Evolutionary conservation across 2,329 filamentous ascomycete species (phyloP).

Genomic region (Chaetomium strumarium): DNA sequence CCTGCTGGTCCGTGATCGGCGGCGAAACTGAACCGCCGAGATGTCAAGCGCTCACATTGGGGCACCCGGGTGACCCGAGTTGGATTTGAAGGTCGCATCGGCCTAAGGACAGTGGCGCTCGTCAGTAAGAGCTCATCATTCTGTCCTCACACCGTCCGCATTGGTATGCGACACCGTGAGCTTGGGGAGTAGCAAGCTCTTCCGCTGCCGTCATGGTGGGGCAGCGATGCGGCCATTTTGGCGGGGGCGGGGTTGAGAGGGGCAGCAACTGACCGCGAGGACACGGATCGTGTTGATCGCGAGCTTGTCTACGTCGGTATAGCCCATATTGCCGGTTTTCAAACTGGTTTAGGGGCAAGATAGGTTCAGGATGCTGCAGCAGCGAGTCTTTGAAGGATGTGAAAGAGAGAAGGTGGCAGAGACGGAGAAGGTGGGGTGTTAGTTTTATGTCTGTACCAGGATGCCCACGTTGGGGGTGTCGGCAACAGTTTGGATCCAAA

Average conservation of each 20-base stretch:
- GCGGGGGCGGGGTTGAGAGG: slow-evolving; percentile 22
- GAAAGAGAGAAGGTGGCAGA: slow-evolving; percentile 19
- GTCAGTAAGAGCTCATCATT: slow-evolving; percentile 23
- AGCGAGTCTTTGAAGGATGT: slow-evolving; percentile 13
- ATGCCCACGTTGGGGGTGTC: slow-evolving; percentile 16
- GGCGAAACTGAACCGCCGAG: neutral
- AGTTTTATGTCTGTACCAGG: slow-evolving; percentile 21
- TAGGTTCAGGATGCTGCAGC: slow-evolving; percentile 7
- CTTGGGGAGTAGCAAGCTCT: neutral
- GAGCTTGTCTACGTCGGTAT: slow-evolving; percentile 78
- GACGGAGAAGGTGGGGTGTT: slow-evolving; percentile 23
- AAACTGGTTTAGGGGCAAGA: slow-evolving; percentile 9
- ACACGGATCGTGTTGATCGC: slow-evolving; percentile 98
- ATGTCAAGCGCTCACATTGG: slow-evolving; percentile 65
- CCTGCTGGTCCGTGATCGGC: slow-evolving; percentile 11
- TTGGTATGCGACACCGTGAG: neutral
- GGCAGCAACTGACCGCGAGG: slow-evolving; percentile 70
- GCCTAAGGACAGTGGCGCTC: slow-evolving; percentile 50
- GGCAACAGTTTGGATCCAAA: slow-evolving; percentile 15
- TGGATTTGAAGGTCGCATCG: slow-evolving; percentile 93
- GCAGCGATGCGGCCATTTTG: slow-evolving; percentile 16
- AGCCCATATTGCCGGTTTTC: slow-evolving; percentile 65
- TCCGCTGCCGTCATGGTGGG: slow-evolving; percentile 10
- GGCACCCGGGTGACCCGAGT: slow-evolving; percentile 97
- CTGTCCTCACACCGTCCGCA: neutral